phyloP scores from a whole-genome alignment of 805 yeast genomes.

The Ogataea angusta region DNA sequence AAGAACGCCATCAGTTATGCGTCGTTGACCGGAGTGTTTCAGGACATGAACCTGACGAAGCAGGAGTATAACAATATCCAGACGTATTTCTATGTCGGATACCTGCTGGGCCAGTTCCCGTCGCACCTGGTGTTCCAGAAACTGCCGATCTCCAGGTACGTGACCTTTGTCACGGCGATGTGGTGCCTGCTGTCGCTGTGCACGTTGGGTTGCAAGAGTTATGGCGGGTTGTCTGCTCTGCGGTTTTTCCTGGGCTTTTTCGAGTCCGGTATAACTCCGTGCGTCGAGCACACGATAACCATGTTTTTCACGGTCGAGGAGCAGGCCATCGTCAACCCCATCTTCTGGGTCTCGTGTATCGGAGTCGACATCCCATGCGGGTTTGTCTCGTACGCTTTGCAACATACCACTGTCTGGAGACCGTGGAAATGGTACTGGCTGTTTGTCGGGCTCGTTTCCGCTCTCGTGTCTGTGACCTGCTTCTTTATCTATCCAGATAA shows the following conservation, averaged over 20 bases:
- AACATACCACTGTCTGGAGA: conserved; percentile 14
- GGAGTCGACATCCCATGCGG: conserved; percentile 42
- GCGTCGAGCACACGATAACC: conserved; percentile 25
- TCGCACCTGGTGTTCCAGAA: conserved; percentile 41
- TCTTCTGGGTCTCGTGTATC: conserved; percentile 46
- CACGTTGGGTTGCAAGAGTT: conserved; percentile 18
- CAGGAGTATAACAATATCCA: conserved; percentile 43
- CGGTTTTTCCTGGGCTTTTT: conserved; percentile 37
- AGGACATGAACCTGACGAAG: conserved; percentile 42
- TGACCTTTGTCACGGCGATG: conserved; percentile 4
- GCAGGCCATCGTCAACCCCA: conserved; percentile 45
- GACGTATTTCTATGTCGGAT: conserved; percentile 47
- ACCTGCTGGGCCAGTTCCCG: conserved; percentile 44
- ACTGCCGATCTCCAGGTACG: conserved; percentile 21
- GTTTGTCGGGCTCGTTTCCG: conserved; percentile 52
- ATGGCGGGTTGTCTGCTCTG: conserved; percentile 33
- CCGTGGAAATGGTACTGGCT: conserved; percentile 48
- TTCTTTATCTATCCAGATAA: conserved; percentile 51
- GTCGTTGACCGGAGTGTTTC: conserved; percentile 44
- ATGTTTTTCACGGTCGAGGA: conserved; percentile 45
- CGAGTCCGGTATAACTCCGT: conserved; percentile 28
- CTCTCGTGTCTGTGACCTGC: conserved; percentile 32
- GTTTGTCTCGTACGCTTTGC: conserved; percentile 26
- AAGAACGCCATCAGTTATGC: conserved; percentile 50
- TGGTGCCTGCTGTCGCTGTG: conserved; percentile 9